These are phyloP conservation scores for Nymphaea colorata DNA, from an alignment of 164 flowering plant species.

Conservation along the genomic window DNA sequence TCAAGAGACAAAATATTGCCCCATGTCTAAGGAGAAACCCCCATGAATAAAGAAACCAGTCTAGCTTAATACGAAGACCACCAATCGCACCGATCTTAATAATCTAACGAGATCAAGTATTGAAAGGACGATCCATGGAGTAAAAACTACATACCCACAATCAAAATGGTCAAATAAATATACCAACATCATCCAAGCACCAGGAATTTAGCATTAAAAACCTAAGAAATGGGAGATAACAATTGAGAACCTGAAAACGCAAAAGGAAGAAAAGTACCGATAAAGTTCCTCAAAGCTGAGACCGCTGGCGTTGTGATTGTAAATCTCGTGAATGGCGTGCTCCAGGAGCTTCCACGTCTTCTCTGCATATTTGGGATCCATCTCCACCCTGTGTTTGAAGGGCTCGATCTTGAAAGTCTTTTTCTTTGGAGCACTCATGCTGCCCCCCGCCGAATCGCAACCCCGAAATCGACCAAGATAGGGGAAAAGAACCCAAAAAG, in stretches of 20 bases:
- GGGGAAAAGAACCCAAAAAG: background rate
- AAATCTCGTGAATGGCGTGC: slow-evolving; percentile 93
- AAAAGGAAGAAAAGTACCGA: slow-evolving; percentile 25
- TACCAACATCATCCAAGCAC: background rate
- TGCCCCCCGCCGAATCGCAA: background rate
- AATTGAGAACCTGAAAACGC: no score
- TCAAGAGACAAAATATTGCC: no score
- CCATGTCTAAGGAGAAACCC: no score
- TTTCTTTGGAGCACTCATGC: slow-evolving; percentile 69
- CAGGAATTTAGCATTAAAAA: background rate
- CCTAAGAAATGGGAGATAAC: no score
- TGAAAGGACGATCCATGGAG: no score
- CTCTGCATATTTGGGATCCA: slow-evolving; percentile 92
- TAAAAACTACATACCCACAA: background rate
- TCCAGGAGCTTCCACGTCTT: slow-evolving; percentile 91
- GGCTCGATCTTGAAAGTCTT: slow-evolving; percentile 89
- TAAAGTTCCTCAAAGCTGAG: slow-evolving; percentile 94
- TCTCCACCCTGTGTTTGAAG: slow-evolving; percentile 74
- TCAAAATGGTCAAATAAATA: background rate
- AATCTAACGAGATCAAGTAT: no score
- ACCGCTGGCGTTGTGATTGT: slow-evolving; percentile 90
- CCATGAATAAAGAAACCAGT: no score
- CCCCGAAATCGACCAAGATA: background rate
- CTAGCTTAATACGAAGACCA: no score
- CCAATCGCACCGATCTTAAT: no score